Percentiles rank a stretch among this genome's conserved stretches.
phyloP scores from a whole-genome alignment of 495 filamentous ascomycete genomes.

The Daldinia vernicosa region DNA sequence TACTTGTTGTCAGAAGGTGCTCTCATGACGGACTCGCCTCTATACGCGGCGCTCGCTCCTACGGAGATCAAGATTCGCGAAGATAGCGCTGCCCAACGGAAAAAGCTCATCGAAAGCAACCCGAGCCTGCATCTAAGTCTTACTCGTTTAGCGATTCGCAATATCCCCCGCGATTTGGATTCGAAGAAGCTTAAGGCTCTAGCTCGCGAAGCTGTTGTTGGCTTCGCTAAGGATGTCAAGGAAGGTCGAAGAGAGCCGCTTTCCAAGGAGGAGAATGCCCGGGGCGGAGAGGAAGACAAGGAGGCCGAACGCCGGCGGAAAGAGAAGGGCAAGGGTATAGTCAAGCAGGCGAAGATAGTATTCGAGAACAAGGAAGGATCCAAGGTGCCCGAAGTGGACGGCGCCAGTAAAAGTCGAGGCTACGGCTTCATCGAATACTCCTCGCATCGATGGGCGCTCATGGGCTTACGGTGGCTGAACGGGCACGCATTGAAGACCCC shows the following conservation, averaged over 20 bases:
- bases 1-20: constrained; percentile 90
- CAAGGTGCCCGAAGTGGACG: constrained; percentile 73
- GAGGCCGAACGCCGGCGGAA: constrained; percentile 80
- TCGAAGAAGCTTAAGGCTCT: constrained; percentile 92
- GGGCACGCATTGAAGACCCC: constrained; percentile 71
- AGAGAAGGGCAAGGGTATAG: constrained; percentile 86
- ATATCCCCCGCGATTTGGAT: constrained; percentile 83
- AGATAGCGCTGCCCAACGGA: constrained; percentile 85
- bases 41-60: constrained; percentile 78
- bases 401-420: constrained; percentile 83
- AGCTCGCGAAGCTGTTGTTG: constrained; percentile 87
- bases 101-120: constrained; percentile 88
- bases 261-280: constrained; percentile 83
- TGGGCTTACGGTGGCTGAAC: constrained; percentile 95
- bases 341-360: constrained; percentile 94
- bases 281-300: constrained; percentile 80
- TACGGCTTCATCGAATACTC: constrained; percentile 99
- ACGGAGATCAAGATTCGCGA: constrained; percentile 89
- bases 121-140: constrained; percentile 88
- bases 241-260: constrained; percentile 72
- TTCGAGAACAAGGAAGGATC: constrained; percentile 85
- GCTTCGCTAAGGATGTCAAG: constrained; percentile 92
- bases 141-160: constrained; percentile 92
- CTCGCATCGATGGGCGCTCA: constrained; percentile 91
- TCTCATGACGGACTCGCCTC: constrained; percentile 72